Evolutionary conservation across 352 stramenopile genomes (phyloP).

Genomic region (Phytophthora pluvialis): DNA sequence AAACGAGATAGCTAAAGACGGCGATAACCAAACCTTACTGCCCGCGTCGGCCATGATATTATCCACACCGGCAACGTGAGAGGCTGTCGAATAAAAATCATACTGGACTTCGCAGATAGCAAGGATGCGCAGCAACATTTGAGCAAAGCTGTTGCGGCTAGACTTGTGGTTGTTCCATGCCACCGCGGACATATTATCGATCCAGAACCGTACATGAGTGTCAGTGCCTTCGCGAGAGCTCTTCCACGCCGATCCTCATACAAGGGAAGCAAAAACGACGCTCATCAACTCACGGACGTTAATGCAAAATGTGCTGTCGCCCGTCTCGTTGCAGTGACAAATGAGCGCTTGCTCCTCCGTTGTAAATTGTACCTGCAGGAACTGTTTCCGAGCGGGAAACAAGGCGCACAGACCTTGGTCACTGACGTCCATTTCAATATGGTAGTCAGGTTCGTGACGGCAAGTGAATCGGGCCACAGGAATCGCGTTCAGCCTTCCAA

Average conservation of each 20-base stretch:
- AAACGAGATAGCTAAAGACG: neutral
- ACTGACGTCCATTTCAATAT: slow-evolving; percentile 14
- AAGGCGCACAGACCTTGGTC: slow-evolving; percentile 10
- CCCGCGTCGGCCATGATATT: slow-evolving; percentile 27
- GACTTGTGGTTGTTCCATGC: slow-evolving; percentile 12
- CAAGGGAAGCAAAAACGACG: slow-evolving; percentile 12
- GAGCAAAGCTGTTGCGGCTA: slow-evolving; percentile 12
- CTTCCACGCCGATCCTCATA: slow-evolving; percentile 3
- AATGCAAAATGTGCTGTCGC: slow-evolving; percentile 8
- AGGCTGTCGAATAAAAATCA: slow-evolving; percentile 9
- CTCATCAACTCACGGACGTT: slow-evolving; percentile 24
- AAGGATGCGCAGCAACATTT: slow-evolving; percentile 20
- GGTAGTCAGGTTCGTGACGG: neutral
- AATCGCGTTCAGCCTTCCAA: slow-evolving; percentile 5
- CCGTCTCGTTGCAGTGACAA: neutral
- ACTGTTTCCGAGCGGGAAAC: slow-evolving; percentile 1
- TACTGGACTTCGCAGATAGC: slow-evolving; percentile 12
- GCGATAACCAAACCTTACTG: slow-evolving; percentile 25
- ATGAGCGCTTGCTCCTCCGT: neutral
- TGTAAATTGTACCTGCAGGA: slow-evolving; percentile 9
- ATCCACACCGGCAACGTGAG: slow-evolving; percentile 12
- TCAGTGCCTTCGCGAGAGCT: neutral
- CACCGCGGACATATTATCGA: slow-evolving; percentile 18
- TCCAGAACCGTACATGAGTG: slow-evolving; percentile 12
- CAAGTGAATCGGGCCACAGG: neutral